phyloP scores from a whole-genome alignment of 2,329 filamentous ascomycete species.

The Curvularia spicifera region DNA sequence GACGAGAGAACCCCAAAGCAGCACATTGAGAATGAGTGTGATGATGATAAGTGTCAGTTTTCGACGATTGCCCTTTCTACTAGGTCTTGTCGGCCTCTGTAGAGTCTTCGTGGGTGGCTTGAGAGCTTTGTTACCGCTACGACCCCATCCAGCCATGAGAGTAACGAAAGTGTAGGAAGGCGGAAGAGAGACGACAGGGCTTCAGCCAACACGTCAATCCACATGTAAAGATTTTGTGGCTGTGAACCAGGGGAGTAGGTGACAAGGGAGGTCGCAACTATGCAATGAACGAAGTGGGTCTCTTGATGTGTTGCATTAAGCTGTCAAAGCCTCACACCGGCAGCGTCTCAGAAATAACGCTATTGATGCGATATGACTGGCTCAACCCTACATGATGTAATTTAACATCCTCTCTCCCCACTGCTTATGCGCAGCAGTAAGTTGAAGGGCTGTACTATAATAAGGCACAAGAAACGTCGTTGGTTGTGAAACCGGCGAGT shows the following conservation, averaged over 20 bases:
- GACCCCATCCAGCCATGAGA: conserved; percentile 16
- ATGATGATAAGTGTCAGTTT: conserved; percentile 44
- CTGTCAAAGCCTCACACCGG: conserved; percentile 37
- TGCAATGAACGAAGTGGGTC: conserved; percentile 19
- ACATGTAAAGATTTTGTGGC: conserved; percentile 15
- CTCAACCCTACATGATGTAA: conserved; percentile 27
- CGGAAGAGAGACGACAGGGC: conserved; percentile 14
- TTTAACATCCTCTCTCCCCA: conserved; percentile 15
- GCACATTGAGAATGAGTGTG: conserved; percentile 42
- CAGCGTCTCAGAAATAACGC: conserved; percentile 36
- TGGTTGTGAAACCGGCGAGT: conserved; percentile 16
- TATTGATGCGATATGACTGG: conserved; percentile 22
- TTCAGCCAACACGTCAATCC: conserved; percentile 27
- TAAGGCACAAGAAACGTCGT: conserved; percentile 24
- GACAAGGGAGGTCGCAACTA: conserved; percentile 8
- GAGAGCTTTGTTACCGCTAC: conserved; percentile 29
- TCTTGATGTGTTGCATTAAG: conserved; percentile 34
- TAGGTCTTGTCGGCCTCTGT: neutral
- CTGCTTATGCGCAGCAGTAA: conserved; percentile 4
- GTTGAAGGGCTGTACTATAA: conserved; percentile 27
- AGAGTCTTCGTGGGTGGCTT: conserved; percentile 20
- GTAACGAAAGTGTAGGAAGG: conserved; percentile 10
- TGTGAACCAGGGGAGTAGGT: conserved; percentile 17
- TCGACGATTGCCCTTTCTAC: conserved; percentile 23
- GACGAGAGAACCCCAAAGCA: conserved; percentile 45